Evolutionary conservation across 2,329 filamentous ascomycete species (phyloP).

Genomic region (Falciphora oryzae): DNA sequence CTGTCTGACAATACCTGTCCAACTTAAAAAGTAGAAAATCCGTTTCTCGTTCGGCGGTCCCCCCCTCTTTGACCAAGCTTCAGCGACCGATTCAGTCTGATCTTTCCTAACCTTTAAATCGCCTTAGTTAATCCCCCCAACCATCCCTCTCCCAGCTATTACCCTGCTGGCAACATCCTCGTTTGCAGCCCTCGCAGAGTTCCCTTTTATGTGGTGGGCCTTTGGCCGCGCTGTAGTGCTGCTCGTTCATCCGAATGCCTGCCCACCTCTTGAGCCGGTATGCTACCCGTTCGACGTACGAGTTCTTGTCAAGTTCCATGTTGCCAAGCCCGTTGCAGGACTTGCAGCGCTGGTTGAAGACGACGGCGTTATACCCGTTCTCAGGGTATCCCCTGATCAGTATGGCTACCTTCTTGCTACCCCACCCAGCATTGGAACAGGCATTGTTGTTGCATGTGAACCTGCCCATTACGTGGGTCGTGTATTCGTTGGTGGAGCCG

Average conservation of each 20-base stretch:
- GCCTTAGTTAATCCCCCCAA: too few relatives aligned
- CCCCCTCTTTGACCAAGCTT: too few relatives aligned
- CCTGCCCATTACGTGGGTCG: constrained; percentile 7
- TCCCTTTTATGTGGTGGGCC: constrained; percentile 20
- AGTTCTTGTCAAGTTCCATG: too few relatives aligned
- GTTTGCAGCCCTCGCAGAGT: constrained; percentile 33
- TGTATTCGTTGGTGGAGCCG: too few relatives aligned
- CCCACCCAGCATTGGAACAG: constrained; percentile 20
- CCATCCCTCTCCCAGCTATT: too few relatives aligned
- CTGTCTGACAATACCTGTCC: too few relatives aligned
- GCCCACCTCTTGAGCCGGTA: constrained; percentile 33
- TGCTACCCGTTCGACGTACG: constrained; percentile 26
- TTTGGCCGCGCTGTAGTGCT: background rate
- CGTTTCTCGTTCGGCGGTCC: too few relatives aligned
- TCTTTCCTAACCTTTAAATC: too few relatives aligned
- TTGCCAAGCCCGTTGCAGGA: constrained; percentile 22
- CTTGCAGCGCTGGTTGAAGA: constrained; percentile 32
- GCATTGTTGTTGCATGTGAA: constrained; percentile 16
- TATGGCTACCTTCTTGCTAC: constrained; percentile 28
- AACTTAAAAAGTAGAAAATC: too few relatives aligned
- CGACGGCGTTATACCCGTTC: constrained; percentile 28
- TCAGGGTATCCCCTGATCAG: constrained; percentile 26
- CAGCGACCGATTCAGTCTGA: too few relatives aligned
- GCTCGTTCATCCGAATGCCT: constrained; percentile 19
- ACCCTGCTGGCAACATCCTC: constrained; percentile 25